Percentiles rank a stretch among this genome's conserved stretches.
These are phyloP conservation scores for Hordeum marinum DNA, from an alignment of 176 grass and related monocot species.

Conservation along the genomic window DNA sequence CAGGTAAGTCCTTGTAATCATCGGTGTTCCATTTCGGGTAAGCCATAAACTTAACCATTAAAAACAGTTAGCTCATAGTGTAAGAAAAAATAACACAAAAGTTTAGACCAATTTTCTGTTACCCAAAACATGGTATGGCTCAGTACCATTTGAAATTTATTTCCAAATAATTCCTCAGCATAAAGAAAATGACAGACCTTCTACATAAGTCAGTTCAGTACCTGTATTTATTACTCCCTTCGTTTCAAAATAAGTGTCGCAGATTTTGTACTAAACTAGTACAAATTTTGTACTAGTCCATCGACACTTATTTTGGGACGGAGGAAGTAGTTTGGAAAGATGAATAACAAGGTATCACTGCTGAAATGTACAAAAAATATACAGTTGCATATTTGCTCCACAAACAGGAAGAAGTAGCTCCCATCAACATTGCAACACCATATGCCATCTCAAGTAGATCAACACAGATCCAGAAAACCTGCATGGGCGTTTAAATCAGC, in stretches of 20 bases:
- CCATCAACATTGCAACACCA: constrained; percentile 52
- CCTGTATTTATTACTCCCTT: too few species aligned
- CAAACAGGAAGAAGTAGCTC: constrained; percentile 58
- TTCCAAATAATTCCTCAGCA: too few species aligned
- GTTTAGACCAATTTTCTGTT: not conserved
- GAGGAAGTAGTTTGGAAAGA: too few species aligned
- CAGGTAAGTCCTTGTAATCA: not conserved
- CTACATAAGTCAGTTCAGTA: too few species aligned
- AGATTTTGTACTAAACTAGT: too few species aligned
- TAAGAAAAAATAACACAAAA: not conserved
- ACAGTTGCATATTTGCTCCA: constrained; percentile 83
- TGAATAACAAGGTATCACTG: not conserved
- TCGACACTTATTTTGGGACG: too few species aligned
- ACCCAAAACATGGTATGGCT: too few species aligned
- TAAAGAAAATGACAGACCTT: too few species aligned
- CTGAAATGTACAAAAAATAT: constrained; percentile 4
- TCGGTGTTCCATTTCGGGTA: too few species aligned
- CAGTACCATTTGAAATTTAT: too few species aligned
- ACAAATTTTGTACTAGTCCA: too few species aligned
- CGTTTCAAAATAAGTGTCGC: too few species aligned
- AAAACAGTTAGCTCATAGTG: not conserved
- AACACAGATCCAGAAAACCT: constrained; percentile 96
- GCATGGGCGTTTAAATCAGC: constrained; percentile 20
- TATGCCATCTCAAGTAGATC: constrained; percentile 85
- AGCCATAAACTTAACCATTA: not conserved